These are phyloP conservation scores for Nannochloris sp. DNA, from an alignment of 139 green algal species.

Conservation along the genomic window DNA sequence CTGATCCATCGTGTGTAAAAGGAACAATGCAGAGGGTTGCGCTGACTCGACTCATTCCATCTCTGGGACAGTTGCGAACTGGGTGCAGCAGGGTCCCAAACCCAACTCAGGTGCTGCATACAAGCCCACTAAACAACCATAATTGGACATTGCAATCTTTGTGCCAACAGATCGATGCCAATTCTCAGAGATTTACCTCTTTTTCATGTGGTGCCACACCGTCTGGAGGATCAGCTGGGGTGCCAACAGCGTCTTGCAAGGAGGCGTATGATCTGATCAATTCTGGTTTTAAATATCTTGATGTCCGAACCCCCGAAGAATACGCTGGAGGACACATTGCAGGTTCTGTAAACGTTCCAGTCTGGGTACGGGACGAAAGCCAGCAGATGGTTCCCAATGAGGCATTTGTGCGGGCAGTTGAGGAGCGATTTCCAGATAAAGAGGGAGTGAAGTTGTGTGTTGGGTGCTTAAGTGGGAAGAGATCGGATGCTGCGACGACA, in stretches of 20 bases:
- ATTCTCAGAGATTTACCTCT: no score
- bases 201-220: no score
- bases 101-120: no score
- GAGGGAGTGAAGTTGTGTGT: constrained; percentile 3
- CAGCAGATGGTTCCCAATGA: constrained; percentile 9
- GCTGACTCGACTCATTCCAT: no score
- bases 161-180: no score
- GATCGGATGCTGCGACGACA: background rate
- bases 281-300: constrained; percentile 3
- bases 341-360: constrained; percentile 24
- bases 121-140: no score
- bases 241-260: background rate
- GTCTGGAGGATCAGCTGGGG: no score
- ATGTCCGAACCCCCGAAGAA: constrained; percentile 18
- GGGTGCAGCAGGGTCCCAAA: no score
- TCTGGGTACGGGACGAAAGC: constrained; percentile 14
- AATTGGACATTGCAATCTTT: no score
- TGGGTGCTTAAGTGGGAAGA: constrained; percentile 12
- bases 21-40: no score
- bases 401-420: constrained; percentile 10
- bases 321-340: constrained; percentile 17
- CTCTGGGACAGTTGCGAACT: no score
- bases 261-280: background rate
- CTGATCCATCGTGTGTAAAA: no score
- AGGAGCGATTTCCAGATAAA: constrained; percentile 2